These are phyloP conservation scores for Batkoa obscura DNA, from an alignment of 371 early-diverging fungal species.

Conservation along the genomic window DNA sequence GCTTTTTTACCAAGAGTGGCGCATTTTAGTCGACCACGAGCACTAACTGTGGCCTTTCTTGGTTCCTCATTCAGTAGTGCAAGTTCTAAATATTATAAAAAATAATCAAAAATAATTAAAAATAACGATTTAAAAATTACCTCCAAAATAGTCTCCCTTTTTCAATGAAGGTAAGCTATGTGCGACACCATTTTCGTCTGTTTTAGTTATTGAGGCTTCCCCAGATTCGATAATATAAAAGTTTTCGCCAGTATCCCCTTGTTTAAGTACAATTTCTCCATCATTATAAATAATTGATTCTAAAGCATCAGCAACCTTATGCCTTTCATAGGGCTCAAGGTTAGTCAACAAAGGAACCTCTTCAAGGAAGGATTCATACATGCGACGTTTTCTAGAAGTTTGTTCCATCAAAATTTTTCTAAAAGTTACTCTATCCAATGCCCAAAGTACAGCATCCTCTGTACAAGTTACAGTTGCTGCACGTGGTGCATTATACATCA, in stretches of 20 bases:
- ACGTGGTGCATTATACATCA: conserved; percentile 80
- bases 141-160: conserved; percentile 83
- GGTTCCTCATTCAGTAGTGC: conserved; percentile 71
- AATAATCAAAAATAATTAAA: neutral
- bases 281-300: conserved; percentile 43
- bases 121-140: conserved; percentile 15
- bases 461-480: conserved; percentile 66
- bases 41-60: conserved; percentile 65
- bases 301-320: conserved; percentile 68
- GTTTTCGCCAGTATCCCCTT: conserved; percentile 43
- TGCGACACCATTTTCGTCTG: conserved; percentile 51
- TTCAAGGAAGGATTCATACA: conserved; percentile 59
- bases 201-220: conserved; percentile 54
- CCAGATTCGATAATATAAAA: conserved; percentile 83
- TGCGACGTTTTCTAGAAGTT: conserved; percentile 44
- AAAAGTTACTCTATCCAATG: conserved; percentile 65
- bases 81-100: conserved; percentile 29
- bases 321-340: conserved; percentile 44
- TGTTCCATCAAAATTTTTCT: conserved; percentile 54
- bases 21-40: conserved; percentile 61
- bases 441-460: conserved; percentile 53
- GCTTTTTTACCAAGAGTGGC: conserved; percentile 70
- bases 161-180: conserved; percentile 38
- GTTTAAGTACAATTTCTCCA: conserved; percentile 39
- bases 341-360: conserved; percentile 44